Evolutionary conservation across 768 basidiomycete genomes (phyloP).

Genomic region (Lentinula boryana): DNA sequence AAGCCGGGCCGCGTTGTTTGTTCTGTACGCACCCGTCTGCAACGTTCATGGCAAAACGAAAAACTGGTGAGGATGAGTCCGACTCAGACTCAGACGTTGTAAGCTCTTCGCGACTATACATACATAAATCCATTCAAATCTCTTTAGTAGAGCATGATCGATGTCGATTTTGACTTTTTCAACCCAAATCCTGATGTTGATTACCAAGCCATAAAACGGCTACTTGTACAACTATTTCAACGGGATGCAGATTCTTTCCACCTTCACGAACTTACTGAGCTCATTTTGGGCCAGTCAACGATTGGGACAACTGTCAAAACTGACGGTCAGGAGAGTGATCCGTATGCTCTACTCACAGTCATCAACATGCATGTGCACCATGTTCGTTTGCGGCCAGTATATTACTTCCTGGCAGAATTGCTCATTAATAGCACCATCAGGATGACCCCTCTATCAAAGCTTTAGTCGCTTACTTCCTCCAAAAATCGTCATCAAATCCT

Average conservation of each 20-base stretch:
- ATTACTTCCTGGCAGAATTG: not conserved
- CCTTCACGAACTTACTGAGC: constrained; percentile 70
- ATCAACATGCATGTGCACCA: constrained; percentile 70
- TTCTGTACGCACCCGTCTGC: not conserved
- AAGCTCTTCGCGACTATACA: constrained; percentile 7
- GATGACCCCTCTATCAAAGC: constrained; percentile 66
- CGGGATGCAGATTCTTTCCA: constrained; percentile 69
- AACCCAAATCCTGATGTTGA: constrained; percentile 77
- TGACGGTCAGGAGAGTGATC: constrained; percentile 85
- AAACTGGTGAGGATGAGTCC: constrained; percentile 31
- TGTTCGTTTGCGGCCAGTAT: constrained; percentile 27
- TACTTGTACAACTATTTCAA: constrained; percentile 64
- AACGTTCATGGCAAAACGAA: constrained; percentile 45
- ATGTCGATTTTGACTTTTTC: constrained; percentile 94
- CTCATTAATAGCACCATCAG: constrained; percentile 27
- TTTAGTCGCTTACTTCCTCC: constrained; percentile 63
- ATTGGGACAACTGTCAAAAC: constrained; percentile 88
- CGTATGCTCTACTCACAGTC: constrained; percentile 82
- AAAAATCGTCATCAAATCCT: constrained; percentile 45
- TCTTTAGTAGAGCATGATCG: constrained; percentile 53
- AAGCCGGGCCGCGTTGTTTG: not conserved
- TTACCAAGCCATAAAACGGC: constrained; percentile 79
- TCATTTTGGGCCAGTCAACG: constrained; percentile 66
- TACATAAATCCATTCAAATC: constrained; percentile 12
- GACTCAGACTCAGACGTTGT: constrained; percentile 30